Base-by-base conservation (phyloP, 2,329 filamentous ascomycete genomes). In the Erysiphe pisi region DNA sequence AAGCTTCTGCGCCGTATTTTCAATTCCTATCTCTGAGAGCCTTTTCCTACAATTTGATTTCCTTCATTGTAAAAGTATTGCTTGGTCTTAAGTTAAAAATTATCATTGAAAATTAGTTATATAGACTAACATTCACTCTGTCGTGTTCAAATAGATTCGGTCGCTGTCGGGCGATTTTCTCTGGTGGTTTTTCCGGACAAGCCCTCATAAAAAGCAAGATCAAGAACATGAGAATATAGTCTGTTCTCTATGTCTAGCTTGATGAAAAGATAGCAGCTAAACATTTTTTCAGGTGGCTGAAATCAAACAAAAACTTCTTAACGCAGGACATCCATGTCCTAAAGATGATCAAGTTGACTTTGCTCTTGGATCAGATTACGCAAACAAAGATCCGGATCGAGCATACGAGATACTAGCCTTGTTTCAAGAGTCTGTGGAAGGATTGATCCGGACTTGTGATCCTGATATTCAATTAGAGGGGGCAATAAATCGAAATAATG, bases 401-500 rank as follows among this genome's bases (percentile, higher is more conserved):
- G 91, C 94, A 3, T 89, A 92, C 80, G 89, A 93, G 76, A 85
- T 97, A 78, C 86, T 97, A 74, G 84, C 91, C 63, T 85, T 97
- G 36, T 89, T 96, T 79, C 90, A 94, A 80, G 90, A 94, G 80
- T 92, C 94, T 0, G 89, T 93, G 58, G 88, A 93, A 45, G 94
- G 94, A 22, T 88, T 92, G 61, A 87, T 98, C 79, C 86, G 89
- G 78, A 88, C 89, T 22, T 97, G 93, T 83, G 87, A 93, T 77
- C 89, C 93, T 12, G 86, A 86, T 76, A 86, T 91, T 11, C 87
- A 87, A 77, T 89, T 98, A 84, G 84, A 93, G 6, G 95, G 95
- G 9, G 94, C 95, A 18, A 91, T 93, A 80, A 99, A 99, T 81
- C 87, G 93, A 73, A 87, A 90, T 68, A 89, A 88, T 73, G 93